Conservation (phyloP, 2,329 filamentous ascomycete genomes). For the Cryphonectria carpinicola region DNA sequence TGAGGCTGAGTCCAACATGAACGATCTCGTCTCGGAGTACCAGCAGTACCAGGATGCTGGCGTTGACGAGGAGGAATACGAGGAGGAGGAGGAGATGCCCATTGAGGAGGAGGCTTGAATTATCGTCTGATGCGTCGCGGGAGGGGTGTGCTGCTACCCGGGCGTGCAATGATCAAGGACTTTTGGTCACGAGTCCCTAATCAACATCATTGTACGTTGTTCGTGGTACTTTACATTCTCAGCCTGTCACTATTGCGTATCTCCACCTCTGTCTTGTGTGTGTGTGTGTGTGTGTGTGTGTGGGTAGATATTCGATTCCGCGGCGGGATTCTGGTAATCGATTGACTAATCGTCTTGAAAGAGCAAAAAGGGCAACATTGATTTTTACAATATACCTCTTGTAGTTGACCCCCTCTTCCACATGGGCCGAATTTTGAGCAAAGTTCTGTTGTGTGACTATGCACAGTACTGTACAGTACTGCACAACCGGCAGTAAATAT, state of each 20-base stretch:
- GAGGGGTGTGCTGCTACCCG: conserved; percentile 11
- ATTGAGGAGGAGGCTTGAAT: conserved; percentile 65
- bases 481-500: background rate
- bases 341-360: conserved; percentile 16
- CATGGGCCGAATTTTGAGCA: background rate
- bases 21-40: conserved; percentile 99
- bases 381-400: conserved; percentile 30
- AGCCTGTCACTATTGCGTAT: conserved; percentile 21
- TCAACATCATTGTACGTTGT: conserved; percentile 24
- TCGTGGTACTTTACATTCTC: conserved; percentile 14
- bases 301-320: conserved; percentile 26
- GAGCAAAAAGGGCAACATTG: conserved; percentile 26
- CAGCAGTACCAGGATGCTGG: conserved; percentile 99
- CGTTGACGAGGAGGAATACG: conserved; percentile 95
- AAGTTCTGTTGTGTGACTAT: conserved; percentile 5
- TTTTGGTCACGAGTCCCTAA: conserved; percentile 18
- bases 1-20: conserved; percentile 99
- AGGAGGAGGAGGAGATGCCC: conserved; percentile 85
- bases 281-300: conserved; percentile 8
- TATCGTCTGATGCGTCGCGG: background rate
- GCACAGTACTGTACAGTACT: background rate
- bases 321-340: conserved; percentile 24
- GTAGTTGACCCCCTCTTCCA: conserved; percentile 21
- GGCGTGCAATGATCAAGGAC: conserved; percentile 23
- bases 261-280: conserved; percentile 6